phyloP scores from a whole-genome alignment of 176 grass and related monocot species.

The Carex kokanica region DNA sequence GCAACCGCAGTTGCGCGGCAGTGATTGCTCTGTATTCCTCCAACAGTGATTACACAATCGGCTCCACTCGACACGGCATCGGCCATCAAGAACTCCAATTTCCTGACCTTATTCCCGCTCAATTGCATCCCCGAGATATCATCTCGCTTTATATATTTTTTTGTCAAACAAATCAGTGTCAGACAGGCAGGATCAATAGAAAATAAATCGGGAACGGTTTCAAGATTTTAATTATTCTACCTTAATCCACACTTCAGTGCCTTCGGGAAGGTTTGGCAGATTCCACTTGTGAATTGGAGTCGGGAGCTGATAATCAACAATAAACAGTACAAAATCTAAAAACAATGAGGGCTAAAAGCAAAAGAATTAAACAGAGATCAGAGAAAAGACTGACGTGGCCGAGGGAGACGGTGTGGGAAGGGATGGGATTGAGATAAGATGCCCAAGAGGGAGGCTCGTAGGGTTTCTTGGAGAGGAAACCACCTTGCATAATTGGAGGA shows the following conservation, averaged over 20 bases:
- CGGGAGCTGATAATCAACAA: slow-evolving; percentile 49
- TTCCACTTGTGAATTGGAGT: slow-evolving; percentile 98
- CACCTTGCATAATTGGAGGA: slow-evolving; percentile 37
- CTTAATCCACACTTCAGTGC: slow-evolving; percentile 98
- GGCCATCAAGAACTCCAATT: slow-evolving; percentile 85
- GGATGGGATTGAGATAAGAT: slow-evolving; percentile 59
- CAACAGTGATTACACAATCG: slow-evolving; percentile 76
- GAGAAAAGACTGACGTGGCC: slow-evolving; percentile 46
- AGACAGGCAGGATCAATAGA: slow-evolving; percentile 2
- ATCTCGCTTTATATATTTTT: slow-evolving; percentile 47
- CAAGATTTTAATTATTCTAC: slow-evolving; percentile 19
- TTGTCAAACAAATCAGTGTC: slow-evolving; percentile 18
- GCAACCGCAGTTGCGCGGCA: slow-evolving; percentile 85
- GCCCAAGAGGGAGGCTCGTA: slow-evolving; percentile 80
- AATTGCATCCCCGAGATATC: slow-evolving; percentile 96
- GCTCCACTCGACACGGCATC: slow-evolving; percentile 55
- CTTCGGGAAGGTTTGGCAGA: slow-evolving; percentile 74
- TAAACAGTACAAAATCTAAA: neutral
- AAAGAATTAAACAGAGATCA: neutral
- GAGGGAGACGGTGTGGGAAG: slow-evolving; percentile 63
- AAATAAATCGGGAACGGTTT: neutral
- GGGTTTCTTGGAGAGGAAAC: slow-evolving; percentile 72
- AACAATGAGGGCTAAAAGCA: neutral
- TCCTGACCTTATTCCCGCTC: slow-evolving; percentile 94
- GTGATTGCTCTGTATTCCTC: slow-evolving; percentile 95